Conservation (phyloP, 306 rosid genomes). For the Lathyrus oleraceus region DNA sequence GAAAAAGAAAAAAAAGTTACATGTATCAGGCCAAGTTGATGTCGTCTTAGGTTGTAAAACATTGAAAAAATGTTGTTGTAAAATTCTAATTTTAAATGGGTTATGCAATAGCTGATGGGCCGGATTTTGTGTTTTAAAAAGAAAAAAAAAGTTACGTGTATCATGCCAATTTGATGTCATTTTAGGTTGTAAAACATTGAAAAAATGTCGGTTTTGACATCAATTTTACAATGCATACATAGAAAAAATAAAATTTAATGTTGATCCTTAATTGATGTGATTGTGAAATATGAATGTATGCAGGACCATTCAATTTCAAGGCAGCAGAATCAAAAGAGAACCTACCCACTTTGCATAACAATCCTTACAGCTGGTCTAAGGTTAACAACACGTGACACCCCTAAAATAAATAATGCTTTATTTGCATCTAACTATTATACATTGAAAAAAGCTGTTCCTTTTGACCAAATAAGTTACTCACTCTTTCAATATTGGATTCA, state of each 20-base stretch:
- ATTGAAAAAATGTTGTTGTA: not conserved
- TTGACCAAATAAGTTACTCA: not conserved
- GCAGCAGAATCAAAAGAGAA: conserved; percentile 49
- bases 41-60: not conserved
- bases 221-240: not conserved
- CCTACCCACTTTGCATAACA: conserved; percentile 65
- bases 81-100: too few species aligned
- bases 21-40: not conserved
- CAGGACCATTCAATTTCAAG: conserved; percentile 89
- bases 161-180: not conserved
- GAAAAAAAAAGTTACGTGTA: not conserved
- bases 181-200: not conserved
- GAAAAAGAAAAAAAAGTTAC: not conserved
- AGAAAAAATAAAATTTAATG: not conserved
- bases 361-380: conserved; percentile 94
- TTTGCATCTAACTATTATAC: not conserved
- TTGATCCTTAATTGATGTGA: not conserved
- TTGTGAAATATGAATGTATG: conserved; percentile 29
- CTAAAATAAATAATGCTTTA: not conserved
- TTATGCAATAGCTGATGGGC: too few species aligned
- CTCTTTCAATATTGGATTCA: not conserved
- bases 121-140: too few species aligned
- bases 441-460: not conserved
- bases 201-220: not conserved
- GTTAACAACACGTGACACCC: conserved; percentile 33